A percentile compares a stretch with the other conserved stretches of the same genome.
phyloP scores from a whole-genome alignment of 1,284 basidiomycete species.

The Cryptococcus wingfieldii region DNA sequence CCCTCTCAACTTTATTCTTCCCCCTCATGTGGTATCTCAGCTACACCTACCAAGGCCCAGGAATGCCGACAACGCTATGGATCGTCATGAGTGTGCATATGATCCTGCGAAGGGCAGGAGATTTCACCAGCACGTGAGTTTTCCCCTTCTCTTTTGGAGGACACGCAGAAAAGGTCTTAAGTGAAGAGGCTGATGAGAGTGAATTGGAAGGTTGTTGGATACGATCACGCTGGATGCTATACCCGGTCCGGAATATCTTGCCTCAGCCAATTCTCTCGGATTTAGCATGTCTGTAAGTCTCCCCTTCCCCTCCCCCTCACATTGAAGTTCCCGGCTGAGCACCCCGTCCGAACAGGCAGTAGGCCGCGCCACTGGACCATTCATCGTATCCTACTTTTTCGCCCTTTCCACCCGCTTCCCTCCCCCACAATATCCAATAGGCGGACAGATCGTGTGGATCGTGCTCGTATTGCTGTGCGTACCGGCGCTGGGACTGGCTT shows the following conservation, averaged over 20 bases:
- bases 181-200: neutral
- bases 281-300: conserved; percentile 35
- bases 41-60: conserved; percentile 2
- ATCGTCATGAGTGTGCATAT: conserved; percentile 29
- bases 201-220: conserved; percentile 27
- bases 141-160: no score
- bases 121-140: conserved; percentile 35
- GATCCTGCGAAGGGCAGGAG: conserved; percentile 30
- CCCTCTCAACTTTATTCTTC: conserved; percentile 27
- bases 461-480: conserved; percentile 21
- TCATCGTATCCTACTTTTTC: conserved; percentile 33
- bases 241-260: conserved; percentile 33
- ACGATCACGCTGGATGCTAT: conserved; percentile 33
- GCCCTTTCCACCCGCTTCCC: conserved; percentile 27
- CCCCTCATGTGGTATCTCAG: conserved; percentile 32
- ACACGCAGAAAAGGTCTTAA: no score
- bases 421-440: conserved; percentile 9
- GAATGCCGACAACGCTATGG: conserved; percentile 10
- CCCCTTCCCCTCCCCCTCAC: neutral
- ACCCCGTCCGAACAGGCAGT: conserved; percentile 17
- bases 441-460: conserved; percentile 36
- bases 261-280: conserved; percentile 36
- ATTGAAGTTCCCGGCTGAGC: no score
- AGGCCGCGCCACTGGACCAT: conserved; percentile 32
- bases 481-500: conserved; percentile 28